Evolutionary conservation across 371 early-diverging fungal species (phyloP).

Genomic region (Mucor sp.): DNA sequence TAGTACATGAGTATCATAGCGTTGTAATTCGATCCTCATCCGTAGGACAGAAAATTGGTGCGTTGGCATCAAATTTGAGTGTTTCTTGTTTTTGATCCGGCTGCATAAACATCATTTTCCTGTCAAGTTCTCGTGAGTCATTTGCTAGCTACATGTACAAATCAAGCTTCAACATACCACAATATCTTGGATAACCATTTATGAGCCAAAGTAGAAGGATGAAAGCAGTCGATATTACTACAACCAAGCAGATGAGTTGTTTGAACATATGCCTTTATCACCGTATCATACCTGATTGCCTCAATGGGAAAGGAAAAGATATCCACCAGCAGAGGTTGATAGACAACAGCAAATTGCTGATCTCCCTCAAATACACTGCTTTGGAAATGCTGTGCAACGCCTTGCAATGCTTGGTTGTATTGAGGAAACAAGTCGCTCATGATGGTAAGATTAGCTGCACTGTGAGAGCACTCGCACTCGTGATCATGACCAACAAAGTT

Average conservation of each 20-base stretch:
- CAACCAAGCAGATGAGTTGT: background rate
- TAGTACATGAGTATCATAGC: background rate
- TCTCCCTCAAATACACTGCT: background rate
- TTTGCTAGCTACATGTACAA: background rate
- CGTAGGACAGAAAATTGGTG: slow-evolving; percentile 38
- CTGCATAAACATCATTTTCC: slow-evolving; percentile 23
- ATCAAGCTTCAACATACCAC: slow-evolving; percentile 24
- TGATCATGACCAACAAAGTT: slow-evolving; percentile 44
- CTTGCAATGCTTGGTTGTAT: slow-evolving; percentile 37
- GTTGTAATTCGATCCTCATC: slow-evolving; percentile 36
- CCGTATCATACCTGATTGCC: slow-evolving; percentile 39
- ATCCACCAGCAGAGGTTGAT: slow-evolving; percentile 39
- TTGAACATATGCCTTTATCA: background rate
- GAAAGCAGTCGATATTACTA: slow-evolving; percentile 41
- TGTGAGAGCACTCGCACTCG: slow-evolving; percentile 50
- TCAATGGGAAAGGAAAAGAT: slow-evolving; percentile 46
- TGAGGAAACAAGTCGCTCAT: slow-evolving; percentile 32
- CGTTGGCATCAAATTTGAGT: slow-evolving; percentile 22
- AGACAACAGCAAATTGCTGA: slow-evolving; percentile 41
- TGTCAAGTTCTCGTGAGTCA: slow-evolving; percentile 5
- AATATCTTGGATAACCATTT: slow-evolving; percentile 36
- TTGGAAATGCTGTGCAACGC: slow-evolving; percentile 24
- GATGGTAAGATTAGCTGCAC: slow-evolving; percentile 35
- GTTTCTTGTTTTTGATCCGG: background rate
- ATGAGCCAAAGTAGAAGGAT: slow-evolving; percentile 32